Evolutionary conservation across 2,329 filamentous ascomycete genomes (phyloP).

Genomic region (Tolypocladium pustulatum): DNA sequence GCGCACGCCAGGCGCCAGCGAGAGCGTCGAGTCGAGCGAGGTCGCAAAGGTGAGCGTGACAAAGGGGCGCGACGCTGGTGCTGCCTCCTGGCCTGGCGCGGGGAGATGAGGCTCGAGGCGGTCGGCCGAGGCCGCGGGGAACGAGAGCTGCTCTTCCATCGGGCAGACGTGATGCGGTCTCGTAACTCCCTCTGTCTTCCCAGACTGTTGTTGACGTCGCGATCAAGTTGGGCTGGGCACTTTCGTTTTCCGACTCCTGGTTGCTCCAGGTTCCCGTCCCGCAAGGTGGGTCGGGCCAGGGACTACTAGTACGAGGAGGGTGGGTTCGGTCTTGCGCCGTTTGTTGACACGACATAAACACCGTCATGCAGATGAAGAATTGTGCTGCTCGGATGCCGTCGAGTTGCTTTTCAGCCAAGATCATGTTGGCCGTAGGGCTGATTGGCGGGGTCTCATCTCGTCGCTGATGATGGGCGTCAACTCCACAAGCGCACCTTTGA

Average conservation of each 20-base stretch:
- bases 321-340: too few relatives aligned
- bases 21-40: constrained; percentile 74
- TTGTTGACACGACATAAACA: too few relatives aligned
- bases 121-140: constrained; percentile 18
- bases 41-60: constrained; percentile 84
- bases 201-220: neutral
- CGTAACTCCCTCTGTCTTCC: neutral
- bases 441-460: too few relatives aligned
- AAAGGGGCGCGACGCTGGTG: constrained; percentile 25
- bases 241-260: neutral
- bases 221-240: neutral
- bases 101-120: constrained; percentile 24
- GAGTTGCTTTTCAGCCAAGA: neutral
- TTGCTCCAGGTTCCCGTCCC: neutral
- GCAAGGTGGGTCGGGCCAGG: neutral
- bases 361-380: neutral
- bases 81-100: neutral
- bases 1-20: constrained; percentile 66
- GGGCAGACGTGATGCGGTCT: constrained; percentile 9
- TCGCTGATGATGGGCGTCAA: too few relatives aligned
- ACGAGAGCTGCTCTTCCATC: constrained; percentile 24
- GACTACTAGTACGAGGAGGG: too few relatives aligned
- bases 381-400: neutral
- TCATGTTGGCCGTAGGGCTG: neutral
- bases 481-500: too few relatives aligned